Base-by-base conservation (phyloP, 805 yeast genomes). In the Barnettozyma sp. region DNA sequence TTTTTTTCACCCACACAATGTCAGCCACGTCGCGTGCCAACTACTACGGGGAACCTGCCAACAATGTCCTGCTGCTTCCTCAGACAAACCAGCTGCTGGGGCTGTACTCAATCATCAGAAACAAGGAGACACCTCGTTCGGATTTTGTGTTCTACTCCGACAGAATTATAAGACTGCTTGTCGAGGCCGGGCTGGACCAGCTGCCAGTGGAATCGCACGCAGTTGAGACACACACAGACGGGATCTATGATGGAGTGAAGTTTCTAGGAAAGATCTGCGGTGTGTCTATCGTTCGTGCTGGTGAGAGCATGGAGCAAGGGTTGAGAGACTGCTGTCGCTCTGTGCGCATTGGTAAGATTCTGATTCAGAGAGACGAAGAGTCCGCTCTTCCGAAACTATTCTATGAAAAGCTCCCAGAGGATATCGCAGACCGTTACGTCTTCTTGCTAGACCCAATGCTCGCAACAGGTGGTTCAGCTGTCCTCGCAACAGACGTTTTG, bases 291-390 rank as follows among this genome's bases (percentile, higher is more conserved):
- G 94, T 92, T 52, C 74, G 99, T 58, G 99, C 99, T 5, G 99
- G 99, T 47, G 99, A 92, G 62, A 82, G 94, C 29, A 92, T 92
- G 99, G 99, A 92, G 62, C 94, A 86, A 70, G 98, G 97, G 22
- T 68, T 92, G 45, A 77, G 99, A 59, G 97, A 90, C 59, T 90
- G 98, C 62, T 87, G 97, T 59, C 74, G 98, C 46, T 82, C 94
- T 9, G 98, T 92, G 25, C 73, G 97, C 55, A 83, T 92, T 42
- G 99, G 99, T 36, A 92, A 92, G 68, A 90, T 92, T 49, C 69
- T 92, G 55, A 92, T 92, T 50, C 99, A 92, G 66, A 76, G 99
- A 62, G 97, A 92, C 55, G 99, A 92, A 63, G 98, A 92, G 63
- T 92, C 97, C 18, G 95, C 97, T 3, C 60, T 72, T 49, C 97